Percentiles rank a stretch among this genome's conserved stretches.
phyloP scores from a whole-genome alignment of 129 eudicot genomes.

The Rutidosis leptorrhynchoides region DNA sequence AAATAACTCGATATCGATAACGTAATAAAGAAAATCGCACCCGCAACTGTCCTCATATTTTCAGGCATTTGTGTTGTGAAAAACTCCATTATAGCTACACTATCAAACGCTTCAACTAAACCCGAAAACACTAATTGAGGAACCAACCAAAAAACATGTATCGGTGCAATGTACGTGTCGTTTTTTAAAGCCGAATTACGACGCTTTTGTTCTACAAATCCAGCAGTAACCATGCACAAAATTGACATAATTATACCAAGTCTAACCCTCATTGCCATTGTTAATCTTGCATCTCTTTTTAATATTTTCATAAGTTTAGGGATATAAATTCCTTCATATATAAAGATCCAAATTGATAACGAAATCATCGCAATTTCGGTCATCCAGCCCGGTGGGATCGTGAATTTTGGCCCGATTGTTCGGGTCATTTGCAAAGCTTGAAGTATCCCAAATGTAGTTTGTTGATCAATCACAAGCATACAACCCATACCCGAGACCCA shows the following conservation, averaged over 20 bases:
- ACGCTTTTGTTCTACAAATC: slow-evolving; percentile 43
- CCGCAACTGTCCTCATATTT: slow-evolving; percentile 62
- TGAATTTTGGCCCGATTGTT: slow-evolving; percentile 40
- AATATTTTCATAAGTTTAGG: slow-evolving; percentile 29
- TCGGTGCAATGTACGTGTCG: slow-evolving; percentile 40
- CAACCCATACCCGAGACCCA: slow-evolving; percentile 59
- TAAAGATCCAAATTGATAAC: slow-evolving; percentile 52
- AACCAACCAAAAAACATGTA: slow-evolving; percentile 34
- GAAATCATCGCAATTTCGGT: slow-evolving; percentile 50
- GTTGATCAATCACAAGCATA: slow-evolving; percentile 60
- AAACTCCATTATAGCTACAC: slow-evolving; percentile 66
- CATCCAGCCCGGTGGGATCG: slow-evolving; percentile 64
- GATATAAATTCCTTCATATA: slow-evolving; percentile 49
- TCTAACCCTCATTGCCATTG: slow-evolving; percentile 38
- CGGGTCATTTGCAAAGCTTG: slow-evolving; percentile 58
- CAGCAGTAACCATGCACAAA: slow-evolving; percentile 52
- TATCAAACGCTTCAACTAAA: slow-evolving; percentile 56
- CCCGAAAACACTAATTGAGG: slow-evolving; percentile 66
- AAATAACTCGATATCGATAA: slow-evolving; percentile 55
- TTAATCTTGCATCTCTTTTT: slow-evolving; percentile 38
- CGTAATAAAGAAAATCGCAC: slow-evolving; percentile 53
- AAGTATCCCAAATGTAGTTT: slow-evolving; percentile 52
- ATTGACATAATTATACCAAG: slow-evolving; percentile 60
- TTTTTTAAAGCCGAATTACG: slow-evolving; percentile 34
- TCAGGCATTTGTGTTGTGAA: slow-evolving; percentile 59